phyloP scores from a whole-genome alignment of 345 rosid genomes.

The Hibiscus syriacus region DNA sequence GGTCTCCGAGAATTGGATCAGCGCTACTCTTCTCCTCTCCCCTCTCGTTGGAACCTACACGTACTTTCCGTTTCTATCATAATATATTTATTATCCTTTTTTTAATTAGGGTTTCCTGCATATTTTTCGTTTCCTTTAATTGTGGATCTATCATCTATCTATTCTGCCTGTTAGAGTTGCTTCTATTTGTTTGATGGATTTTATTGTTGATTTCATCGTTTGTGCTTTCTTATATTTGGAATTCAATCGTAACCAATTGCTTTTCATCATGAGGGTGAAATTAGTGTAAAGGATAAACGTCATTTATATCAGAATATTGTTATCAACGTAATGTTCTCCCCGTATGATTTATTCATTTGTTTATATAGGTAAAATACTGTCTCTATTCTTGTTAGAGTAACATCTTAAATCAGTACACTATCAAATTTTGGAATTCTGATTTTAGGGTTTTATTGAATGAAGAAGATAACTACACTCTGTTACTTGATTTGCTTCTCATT shows the following conservation, averaged over 20 bases:
- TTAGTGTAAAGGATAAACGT: background rate
- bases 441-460: background rate
- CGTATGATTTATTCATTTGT: background rate
- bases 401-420: background rate
- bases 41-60: constrained; percentile 48
- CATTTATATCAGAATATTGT: background rate
- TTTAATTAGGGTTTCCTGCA: background rate
- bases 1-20: constrained; percentile 68
- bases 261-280: background rate
- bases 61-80: constrained; percentile 13
- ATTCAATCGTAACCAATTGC: background rate
- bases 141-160: background rate
- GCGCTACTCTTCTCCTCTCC: constrained; percentile 42
- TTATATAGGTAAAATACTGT: background rate
- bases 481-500: background rate
- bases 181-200: background rate
- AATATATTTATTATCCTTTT: background rate
- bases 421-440: background rate
- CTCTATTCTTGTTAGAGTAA: background rate
- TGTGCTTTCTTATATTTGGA: background rate
- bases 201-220: background rate
- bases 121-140: background rate
- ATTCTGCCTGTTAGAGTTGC: background rate
- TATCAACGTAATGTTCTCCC: background rate
- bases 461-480: background rate